Evolutionary conservation across 176 grass and related monocot species (phyloP).

Genomic region (Secale cereale): DNA sequence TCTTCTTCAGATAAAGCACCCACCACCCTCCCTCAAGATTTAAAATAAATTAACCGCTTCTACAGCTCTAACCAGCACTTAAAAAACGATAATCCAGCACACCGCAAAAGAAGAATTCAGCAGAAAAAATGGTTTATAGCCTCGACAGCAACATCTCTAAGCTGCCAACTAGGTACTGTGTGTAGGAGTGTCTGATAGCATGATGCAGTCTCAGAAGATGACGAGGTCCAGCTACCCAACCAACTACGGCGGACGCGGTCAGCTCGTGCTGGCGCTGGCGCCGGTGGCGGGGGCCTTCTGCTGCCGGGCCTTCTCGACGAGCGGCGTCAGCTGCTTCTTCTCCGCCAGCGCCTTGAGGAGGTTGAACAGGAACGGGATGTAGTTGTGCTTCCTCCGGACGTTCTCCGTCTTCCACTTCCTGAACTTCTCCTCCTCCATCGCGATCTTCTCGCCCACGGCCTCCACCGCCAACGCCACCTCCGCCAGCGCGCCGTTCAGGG

Average conservation of each 20-base stretch:
- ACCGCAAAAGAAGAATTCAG: neutral
- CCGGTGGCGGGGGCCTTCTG: constrained; percentile 40
- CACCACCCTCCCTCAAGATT: neutral
- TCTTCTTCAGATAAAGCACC: too few relatives aligned
- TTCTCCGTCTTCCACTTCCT: constrained; percentile 97
- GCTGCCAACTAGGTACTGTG: constrained; percentile 10
- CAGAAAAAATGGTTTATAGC: constrained; percentile 24
- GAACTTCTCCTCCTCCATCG: constrained; percentile 97
- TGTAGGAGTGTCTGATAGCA: constrained; percentile 3
- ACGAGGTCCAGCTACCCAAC: neutral
- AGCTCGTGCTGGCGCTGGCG: constrained; percentile 34
- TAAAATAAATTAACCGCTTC: constrained; percentile 1
- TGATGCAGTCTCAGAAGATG: neutral
- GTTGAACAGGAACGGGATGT: constrained; percentile 97
- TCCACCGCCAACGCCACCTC: constrained; percentile 67
- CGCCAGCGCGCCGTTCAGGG: constrained; percentile 39
- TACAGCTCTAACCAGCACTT: neutral
- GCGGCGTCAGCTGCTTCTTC: constrained; percentile 81
- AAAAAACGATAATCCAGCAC: constrained; percentile 6
- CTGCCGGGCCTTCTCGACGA: constrained; percentile 75
- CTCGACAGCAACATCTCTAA: constrained; percentile 19
- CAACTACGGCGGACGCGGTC: neutral
- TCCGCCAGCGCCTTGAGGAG: constrained; percentile 86
- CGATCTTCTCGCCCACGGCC: constrained; percentile 61
- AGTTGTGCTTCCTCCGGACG: constrained; percentile 93